A percentile compares a stretch with the other conserved stretches of the same genome.
Conservation (phyloP, 306 rosid genomes). For the Dryas drummondii region DNA sequence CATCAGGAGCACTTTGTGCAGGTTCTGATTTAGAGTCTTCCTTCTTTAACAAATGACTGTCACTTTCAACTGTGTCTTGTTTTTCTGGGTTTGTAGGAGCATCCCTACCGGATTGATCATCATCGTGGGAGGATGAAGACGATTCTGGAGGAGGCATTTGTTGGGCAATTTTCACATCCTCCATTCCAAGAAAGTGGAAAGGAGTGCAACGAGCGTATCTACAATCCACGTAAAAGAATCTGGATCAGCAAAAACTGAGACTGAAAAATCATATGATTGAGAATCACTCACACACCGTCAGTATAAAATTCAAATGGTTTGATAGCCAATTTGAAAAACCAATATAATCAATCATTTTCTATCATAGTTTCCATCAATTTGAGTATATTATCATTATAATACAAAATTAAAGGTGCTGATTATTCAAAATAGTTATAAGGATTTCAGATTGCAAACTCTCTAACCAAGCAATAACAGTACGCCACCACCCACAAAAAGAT, state of each 20-base stretch:
- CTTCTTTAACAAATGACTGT: constrained; percentile 24
- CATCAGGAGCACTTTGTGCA: constrained; percentile 34
- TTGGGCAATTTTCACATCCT: constrained; percentile 47
- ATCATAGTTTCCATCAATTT: no score
- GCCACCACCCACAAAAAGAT: background rate
- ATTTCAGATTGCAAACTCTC: background rate
- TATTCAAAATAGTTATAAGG: background rate
- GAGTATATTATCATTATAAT: background rate
- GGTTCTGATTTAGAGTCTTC: constrained; percentile 27
- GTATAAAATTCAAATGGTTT: no score
- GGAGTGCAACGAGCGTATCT: constrained; percentile 35
- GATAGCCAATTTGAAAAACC: no score
- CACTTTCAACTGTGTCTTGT: constrained; percentile 46
- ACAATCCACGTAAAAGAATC: constrained; percentile 20
- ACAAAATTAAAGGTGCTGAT: background rate
- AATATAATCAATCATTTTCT: no score
- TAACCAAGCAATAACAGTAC: background rate
- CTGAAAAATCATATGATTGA: constrained; percentile 6
- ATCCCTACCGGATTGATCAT: constrained; percentile 32
- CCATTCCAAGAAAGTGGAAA: constrained; percentile 49
- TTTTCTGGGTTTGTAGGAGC: constrained; percentile 27
- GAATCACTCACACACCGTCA: background rate
- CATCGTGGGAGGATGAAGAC: constrained; percentile 24
- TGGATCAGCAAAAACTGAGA: background rate
- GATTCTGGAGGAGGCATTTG: constrained; percentile 41